Base-by-base conservation (phyloP, 129 eudicot genomes). In the Ambrosia trifida region DNA sequence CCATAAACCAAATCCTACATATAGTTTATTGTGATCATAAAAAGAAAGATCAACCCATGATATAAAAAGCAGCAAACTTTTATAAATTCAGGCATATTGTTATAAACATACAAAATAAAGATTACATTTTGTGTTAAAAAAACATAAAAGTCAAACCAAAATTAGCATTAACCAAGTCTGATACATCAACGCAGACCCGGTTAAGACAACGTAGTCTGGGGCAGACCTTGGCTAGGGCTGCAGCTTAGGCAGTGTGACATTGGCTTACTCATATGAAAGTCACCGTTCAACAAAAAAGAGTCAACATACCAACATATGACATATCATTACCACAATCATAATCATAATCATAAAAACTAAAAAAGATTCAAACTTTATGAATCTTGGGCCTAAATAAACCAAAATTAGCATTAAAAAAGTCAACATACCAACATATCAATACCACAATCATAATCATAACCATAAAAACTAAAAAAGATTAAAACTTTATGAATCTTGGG, bases 401-500 rank as follows among this genome's bases (percentile, higher is more conserved):
- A 4, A 44, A 59, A 74, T 10, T n/a, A 36, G 20, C 24, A 28
- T 41, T n/a, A 20, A 12, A 24, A 38, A 74, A 51, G 43, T 40
- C 56, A 38, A 52, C 10, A 63, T 63, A 30, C 28, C 13, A n/a
- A 14, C 46, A 64, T 60, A 46, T 12, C 50, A 47, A 49, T 73
- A 17, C 40, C 44, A 72, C 19, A 35, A 47, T 61, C 51, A 73
- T 2, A 72, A 43, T 30, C 47, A 4, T 11, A 58, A 72, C 11
- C 43, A 59, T n/a, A 45, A 45, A 60, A 60, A 44, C 45, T 3
- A 3, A 10, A 52, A 52, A 4, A 38, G 16, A n/a, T 9, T 20
- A 14, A 28, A 7, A 54, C 12, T 2, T 10, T 38, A 19, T 20
- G 31, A 58, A 45, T 8, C 10, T 56, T 58, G 19, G 44, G 28